Evolutionary conservation across 139 green algal species (phyloP).

Genomic region (Pleodorina starrii): DNA sequence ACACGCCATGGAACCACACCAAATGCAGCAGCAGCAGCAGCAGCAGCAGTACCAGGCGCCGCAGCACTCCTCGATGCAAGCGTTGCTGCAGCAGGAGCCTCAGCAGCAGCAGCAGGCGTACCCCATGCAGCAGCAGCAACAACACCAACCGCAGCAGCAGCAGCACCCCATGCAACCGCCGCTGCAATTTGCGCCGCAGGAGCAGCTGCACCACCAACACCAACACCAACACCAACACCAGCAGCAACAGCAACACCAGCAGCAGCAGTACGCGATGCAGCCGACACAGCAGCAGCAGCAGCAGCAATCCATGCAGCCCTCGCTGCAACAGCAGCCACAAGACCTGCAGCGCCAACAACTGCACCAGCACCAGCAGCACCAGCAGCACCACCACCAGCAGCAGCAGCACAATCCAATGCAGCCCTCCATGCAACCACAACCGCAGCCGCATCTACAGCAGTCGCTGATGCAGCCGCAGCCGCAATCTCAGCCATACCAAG

Average conservation of each 20-base stretch:
- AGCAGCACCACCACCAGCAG: neutral
- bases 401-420: neutral
- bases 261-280: neutral
- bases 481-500: neutral
- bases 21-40: neutral
- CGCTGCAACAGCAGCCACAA: neutral
- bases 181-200: neutral
- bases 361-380: neutral
- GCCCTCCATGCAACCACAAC: neutral
- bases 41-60: neutral
- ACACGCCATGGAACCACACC: neutral
- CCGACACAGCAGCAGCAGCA: neutral
- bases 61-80: neutral
- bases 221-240: neutral
- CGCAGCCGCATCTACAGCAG: neutral
- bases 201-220: neutral
- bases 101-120: neutral
- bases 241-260: neutral
- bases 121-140: neutral
- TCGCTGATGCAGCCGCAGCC: neutral
- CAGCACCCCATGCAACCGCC: neutral
- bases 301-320: neutral
- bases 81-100: neutral
- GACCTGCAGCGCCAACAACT: neutral
- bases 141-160: neutral